Conservation (phyloP, 2,329 filamentous ascomycete genomes). For the Penicillium olsonii region DNA sequence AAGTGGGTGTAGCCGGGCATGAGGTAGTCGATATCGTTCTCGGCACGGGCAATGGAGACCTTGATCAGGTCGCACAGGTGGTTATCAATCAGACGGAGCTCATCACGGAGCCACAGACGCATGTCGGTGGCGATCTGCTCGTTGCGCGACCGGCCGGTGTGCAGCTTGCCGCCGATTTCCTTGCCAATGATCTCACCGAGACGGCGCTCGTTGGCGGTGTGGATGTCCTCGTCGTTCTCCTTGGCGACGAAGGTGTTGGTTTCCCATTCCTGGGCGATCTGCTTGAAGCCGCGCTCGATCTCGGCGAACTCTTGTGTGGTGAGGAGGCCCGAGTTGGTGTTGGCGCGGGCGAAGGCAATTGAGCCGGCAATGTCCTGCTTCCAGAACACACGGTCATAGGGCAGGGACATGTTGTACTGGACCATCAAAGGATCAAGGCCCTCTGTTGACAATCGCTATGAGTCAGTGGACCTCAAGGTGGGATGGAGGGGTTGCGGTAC, state of each 20-base stretch:
- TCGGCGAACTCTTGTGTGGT: slow-evolving; percentile 69
- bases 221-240: slow-evolving; percentile 59
- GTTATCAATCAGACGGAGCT: slow-evolving; percentile 68
- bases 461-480: slow-evolving; percentile 18
- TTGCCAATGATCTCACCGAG: slow-evolving; percentile 84
- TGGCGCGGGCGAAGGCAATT: slow-evolving; percentile 80
- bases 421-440: slow-evolving; percentile 83
- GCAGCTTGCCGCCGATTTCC: slow-evolving; percentile 81
- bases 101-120: slow-evolving; percentile 81
- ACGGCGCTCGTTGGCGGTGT: slow-evolving; percentile 71
- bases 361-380: slow-evolving; percentile 77
- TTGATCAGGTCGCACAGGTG: slow-evolving; percentile 69
- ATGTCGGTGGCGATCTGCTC: slow-evolving; percentile 90
- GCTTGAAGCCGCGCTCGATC: slow-evolving; percentile 70
- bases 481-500: slow-evolving; percentile 16
- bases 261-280: slow-evolving; percentile 52
- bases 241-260: slow-evolving; percentile 39
- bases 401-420: slow-evolving; percentile 79
- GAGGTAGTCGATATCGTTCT: slow-evolving; percentile 71
- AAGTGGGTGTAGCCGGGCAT: slow-evolving; percentile 91
- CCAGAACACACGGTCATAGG: slow-evolving; percentile 76
- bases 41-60: slow-evolving; percentile 68
- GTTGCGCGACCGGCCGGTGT: slow-evolving; percentile 84
- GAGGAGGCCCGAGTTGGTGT: slow-evolving; percentile 73
- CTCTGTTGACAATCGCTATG: slow-evolving; percentile 53